Evolutionary conservation across 805 yeast species (phyloP).

Genomic region (Barnettozyma californica): DNA sequence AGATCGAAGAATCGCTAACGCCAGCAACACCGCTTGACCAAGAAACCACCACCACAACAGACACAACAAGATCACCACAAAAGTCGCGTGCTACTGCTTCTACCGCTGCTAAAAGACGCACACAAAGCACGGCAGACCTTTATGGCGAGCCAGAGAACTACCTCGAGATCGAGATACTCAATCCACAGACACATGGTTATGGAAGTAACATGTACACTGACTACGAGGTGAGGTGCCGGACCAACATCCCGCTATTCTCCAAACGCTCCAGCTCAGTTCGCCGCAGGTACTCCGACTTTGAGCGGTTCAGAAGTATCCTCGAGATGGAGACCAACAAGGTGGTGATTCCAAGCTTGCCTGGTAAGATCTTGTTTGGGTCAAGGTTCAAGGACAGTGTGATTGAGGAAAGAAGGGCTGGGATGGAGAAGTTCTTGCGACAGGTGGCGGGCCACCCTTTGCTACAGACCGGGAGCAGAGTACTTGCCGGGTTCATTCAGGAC

Average conservation of each 20-base stretch:
- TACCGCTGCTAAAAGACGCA: neutral
- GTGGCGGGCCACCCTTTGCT: conserved; percentile 92
- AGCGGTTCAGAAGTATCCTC: conserved; percentile 64
- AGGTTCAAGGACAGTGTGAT: conserved; percentile 79
- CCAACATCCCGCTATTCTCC: conserved; percentile 85
- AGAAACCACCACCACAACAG: conserved; percentile 9
- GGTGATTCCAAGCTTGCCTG: conserved; percentile 83
- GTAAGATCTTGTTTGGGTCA: conserved; percentile 64
- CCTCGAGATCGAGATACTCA: conserved; percentile 80
- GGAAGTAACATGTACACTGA: conserved; percentile 76
- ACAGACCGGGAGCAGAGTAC: conserved; percentile 77
- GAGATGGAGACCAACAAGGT: conserved; percentile 76
- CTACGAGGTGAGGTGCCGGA: conserved; percentile 83
- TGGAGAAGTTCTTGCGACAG: conserved; percentile 69
- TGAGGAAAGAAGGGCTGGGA: conserved; percentile 75
- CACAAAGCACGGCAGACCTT: conserved; percentile 59
- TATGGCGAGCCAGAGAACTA: conserved; percentile 95
- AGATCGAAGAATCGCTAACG: conserved; percentile 20
- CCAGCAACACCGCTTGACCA: neutral
- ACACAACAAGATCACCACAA: conserved; percentile 16
- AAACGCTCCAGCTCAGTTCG: conserved; percentile 62
- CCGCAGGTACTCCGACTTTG: conserved; percentile 88
- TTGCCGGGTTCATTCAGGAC: conserved; percentile 82
- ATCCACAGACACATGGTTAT: conserved; percentile 74
- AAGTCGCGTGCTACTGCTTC: conserved; percentile 1